These are phyloP conservation scores for Coemansia guatemalensis DNA, from an alignment of 192 early-diverging fungal species.

Conservation along the genomic window DNA sequence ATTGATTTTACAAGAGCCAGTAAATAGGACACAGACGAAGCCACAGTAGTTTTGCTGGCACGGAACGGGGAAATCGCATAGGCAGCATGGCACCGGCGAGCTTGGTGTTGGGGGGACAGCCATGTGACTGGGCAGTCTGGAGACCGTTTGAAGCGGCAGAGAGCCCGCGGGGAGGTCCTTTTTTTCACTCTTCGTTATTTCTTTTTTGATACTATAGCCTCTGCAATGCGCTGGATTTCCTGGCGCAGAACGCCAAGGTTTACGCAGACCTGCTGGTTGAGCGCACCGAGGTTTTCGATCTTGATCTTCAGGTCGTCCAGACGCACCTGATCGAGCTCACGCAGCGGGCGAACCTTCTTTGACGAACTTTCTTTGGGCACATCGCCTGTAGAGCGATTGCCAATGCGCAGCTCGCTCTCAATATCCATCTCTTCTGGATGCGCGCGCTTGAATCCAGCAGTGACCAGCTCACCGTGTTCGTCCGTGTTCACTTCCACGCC, in stretches of 20 bases:
- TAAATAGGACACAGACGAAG: background rate
- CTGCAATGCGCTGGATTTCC: conserved; percentile 42
- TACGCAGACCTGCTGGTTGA: conserved; percentile 49
- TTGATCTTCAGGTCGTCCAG: conserved; percentile 34
- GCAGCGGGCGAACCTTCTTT: conserved; percentile 30
- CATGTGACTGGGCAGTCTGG: background rate
- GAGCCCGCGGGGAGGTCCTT: background rate
- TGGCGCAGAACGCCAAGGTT: conserved; percentile 40
- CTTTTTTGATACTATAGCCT: conserved; percentile 26
- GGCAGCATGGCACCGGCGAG: background rate
- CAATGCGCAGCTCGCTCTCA: conserved; percentile 17
- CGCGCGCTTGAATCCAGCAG: conserved; percentile 15
- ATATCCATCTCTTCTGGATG: conserved; percentile 7
- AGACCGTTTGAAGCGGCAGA: background rate
- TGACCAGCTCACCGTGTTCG: background rate
- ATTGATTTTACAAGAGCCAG: background rate
- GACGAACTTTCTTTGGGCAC: background rate
- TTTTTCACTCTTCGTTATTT: background rate
- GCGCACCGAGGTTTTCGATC: conserved; percentile 41
- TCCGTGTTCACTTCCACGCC: background rate
- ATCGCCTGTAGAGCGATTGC: background rate
- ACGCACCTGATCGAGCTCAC: conserved; percentile 48
- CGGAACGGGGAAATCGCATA: background rate
- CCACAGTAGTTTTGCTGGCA: background rate
- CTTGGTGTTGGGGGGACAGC: background rate